Conservation (phyloP, 208 protist species). For the Trypanosoma boissoni region DNA sequence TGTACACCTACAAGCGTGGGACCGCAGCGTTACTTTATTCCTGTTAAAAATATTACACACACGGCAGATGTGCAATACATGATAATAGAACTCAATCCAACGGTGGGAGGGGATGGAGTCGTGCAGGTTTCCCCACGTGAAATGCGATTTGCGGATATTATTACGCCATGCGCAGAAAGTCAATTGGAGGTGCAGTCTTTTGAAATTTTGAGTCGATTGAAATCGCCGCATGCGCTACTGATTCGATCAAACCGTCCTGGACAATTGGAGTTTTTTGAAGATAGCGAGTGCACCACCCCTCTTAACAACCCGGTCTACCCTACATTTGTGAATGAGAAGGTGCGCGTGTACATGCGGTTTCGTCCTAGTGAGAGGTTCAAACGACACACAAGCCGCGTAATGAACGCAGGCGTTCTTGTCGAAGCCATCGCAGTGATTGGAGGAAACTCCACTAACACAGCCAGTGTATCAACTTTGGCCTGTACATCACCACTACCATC, state of each 20-base stretch:
- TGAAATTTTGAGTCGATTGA: slow-evolving; percentile 58
- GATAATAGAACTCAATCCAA: slow-evolving; percentile 74
- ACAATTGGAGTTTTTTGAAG: slow-evolving; percentile 71
- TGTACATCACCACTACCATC: too few species aligned
- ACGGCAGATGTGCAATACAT: slow-evolving; percentile 63
- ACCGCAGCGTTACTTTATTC: slow-evolving; percentile 83
- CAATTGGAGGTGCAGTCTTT: slow-evolving; percentile 62
- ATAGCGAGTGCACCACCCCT: slow-evolving; percentile 62
- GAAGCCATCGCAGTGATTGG: slow-evolving; percentile 43
- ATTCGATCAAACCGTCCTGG: slow-evolving; percentile 76
- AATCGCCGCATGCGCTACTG: slow-evolving; percentile 57
- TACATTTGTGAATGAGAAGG: slow-evolving; percentile 52
- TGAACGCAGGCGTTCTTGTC: slow-evolving; percentile 66
- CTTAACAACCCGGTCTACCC: slow-evolving; percentile 54
- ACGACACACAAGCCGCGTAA: slow-evolving; percentile 34
- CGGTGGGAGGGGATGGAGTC: slow-evolving; percentile 41
- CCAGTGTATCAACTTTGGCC: too few species aligned
- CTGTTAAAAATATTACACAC: slow-evolving; percentile 77
- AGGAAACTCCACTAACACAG: neutral
- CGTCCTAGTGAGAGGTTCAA: slow-evolving; percentile 47
- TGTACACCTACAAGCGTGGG: slow-evolving; percentile 71
- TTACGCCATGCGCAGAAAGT: slow-evolving; percentile 57
- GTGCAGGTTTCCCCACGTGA: slow-evolving; percentile 62
- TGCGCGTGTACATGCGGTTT: slow-evolving; percentile 74
- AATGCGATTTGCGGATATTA: slow-evolving; percentile 60